phyloP scores from a whole-genome alignment of 805 yeast genomes.

The Candida quercuum region DNA sequence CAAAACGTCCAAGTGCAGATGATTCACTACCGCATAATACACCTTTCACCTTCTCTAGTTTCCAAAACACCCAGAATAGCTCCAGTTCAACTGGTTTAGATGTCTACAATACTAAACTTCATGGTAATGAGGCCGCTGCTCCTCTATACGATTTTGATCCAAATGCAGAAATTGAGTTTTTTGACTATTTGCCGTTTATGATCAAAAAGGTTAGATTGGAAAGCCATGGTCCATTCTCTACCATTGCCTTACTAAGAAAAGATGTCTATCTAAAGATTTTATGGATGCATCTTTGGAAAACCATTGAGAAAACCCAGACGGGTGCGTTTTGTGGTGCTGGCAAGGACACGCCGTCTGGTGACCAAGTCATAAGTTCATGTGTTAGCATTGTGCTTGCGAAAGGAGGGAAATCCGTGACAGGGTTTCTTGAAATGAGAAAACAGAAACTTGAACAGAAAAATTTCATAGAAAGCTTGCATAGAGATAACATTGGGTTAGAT shows the following conservation, averaged over 20 bases:
- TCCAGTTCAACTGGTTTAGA: background rate
- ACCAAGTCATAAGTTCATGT: background rate
- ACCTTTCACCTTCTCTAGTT: too few relatives aligned
- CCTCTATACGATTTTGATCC: constrained; percentile 17
- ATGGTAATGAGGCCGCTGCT: background rate
- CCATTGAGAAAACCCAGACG: constrained; percentile 6
- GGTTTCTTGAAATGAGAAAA: constrained; percentile 10
- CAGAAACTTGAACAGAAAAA: constrained; percentile 7
- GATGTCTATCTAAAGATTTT: constrained; percentile 36
- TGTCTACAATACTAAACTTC: background rate
- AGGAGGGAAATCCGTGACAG: constrained; percentile 4
- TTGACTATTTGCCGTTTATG: constrained; percentile 39
- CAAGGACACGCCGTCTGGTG: background rate
- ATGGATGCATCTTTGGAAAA: constrained; percentile 26
- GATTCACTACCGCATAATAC: background rate
- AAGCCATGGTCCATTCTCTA: constrained; percentile 48
- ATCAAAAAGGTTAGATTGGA: constrained; percentile 34
- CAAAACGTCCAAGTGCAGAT: too few relatives aligned
- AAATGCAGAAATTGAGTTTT: constrained; percentile 36
- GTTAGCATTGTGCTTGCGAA: background rate
- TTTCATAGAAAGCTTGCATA: constrained; percentile 1
- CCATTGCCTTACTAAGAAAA: constrained; percentile 41
- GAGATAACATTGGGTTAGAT: constrained; percentile 3
- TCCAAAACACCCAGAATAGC: too few relatives aligned
- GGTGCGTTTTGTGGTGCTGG: background rate